phyloP scores from a whole-genome alignment of 2,329 filamentous ascomycete species.

The Aspergillus ibericus region DNA sequence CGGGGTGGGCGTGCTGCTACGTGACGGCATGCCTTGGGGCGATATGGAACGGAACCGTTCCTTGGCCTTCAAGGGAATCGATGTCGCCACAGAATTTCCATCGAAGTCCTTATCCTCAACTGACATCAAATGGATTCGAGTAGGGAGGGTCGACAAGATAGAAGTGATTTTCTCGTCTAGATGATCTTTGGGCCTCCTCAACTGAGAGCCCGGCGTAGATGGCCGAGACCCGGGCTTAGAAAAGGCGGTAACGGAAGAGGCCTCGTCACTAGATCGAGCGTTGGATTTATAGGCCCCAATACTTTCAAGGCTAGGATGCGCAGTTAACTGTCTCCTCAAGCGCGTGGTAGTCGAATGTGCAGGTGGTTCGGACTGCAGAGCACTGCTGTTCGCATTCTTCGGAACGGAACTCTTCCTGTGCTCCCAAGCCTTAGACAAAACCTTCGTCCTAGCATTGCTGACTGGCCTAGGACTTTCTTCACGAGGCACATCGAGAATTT shows the following conservation, averaged over 20 bases:
- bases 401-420: slow-evolving; percentile 18
- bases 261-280: slow-evolving; percentile 21
- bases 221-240: slow-evolving; percentile 25
- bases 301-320: slow-evolving; percentile 35
- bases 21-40: slow-evolving; percentile 35
- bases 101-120: slow-evolving; percentile 43
- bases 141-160: slow-evolving; percentile 74
- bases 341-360: slow-evolving; percentile 25
- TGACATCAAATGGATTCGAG: slow-evolving; percentile 71
- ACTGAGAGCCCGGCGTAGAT: slow-evolving; percentile 44
- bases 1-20: slow-evolving; percentile 61
- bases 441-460: slow-evolving; percentile 2
- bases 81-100: slow-evolving; percentile 32
- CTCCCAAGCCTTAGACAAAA: slow-evolving; percentile 15
- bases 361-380: slow-evolving; percentile 18
- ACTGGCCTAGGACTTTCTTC: slow-evolving; percentile 17
- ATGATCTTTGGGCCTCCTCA: slow-evolving; percentile 59
- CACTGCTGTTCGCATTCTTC: slow-evolving; percentile 19
- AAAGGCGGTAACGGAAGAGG: slow-evolving; percentile 16
- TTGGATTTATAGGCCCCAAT: slow-evolving; percentile 31
- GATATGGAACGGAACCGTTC: slow-evolving; percentile 44
- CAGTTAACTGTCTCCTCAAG: slow-evolving; percentile 30
- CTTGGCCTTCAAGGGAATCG: slow-evolving; percentile 36
- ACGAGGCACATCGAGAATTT: slow-evolving; percentile 16
- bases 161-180: slow-evolving; percentile 78